Percentiles rank a stretch among this genome's conserved stretches.
These are phyloP conservation scores for Proliferodiscus dingleyae DNA, from an alignment of 2,329 filamentous ascomycete genomes.

Conservation along the genomic window DNA sequence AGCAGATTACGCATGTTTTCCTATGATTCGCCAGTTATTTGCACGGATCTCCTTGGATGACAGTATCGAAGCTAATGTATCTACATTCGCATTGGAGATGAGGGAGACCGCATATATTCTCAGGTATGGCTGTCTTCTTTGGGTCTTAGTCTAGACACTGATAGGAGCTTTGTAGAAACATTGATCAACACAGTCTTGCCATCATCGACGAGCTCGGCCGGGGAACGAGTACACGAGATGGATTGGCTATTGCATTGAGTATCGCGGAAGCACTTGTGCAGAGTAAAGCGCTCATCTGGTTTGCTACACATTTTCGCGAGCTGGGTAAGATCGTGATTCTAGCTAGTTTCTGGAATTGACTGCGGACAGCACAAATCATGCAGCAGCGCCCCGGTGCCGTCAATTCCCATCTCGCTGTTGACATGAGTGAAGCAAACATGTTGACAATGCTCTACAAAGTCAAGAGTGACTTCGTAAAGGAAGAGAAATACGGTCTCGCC, in stretches of 20 bases:
- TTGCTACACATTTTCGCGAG: constrained; percentile 88
- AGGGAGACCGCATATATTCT: constrained; percentile 92
- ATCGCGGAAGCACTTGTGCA: constrained; percentile 85
- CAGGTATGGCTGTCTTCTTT: constrained; percentile 36
- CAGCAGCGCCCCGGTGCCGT: constrained; percentile 71
- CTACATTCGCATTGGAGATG: constrained; percentile 94
- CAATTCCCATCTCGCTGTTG: constrained; percentile 74
- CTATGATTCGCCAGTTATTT: constrained; percentile 78
- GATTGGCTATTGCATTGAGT: constrained; percentile 81
- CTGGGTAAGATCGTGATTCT: constrained; percentile 42
- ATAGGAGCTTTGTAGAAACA: constrained; percentile 48
- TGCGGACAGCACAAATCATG: constrained; percentile 59
- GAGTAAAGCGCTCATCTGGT: constrained; percentile 77
- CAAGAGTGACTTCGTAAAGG: constrained; percentile 62
- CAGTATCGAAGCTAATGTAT: constrained; percentile 83
- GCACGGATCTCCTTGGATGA: constrained; percentile 84
- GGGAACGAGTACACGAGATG: constrained; percentile 84
- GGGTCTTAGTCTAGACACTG: not conserved
- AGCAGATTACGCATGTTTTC: constrained; percentile 75
- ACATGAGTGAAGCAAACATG: constrained; percentile 51
- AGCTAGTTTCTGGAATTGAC: constrained; percentile 1
- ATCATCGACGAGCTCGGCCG: constrained; percentile 91
- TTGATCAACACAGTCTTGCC: constrained; percentile 69
- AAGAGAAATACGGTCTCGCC: constrained; percentile 77
- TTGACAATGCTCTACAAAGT: constrained; percentile 90